Evolutionary conservation across 1,139 yeast species (phyloP).

Genomic region (Kurtzmaniella quercitrusa): DNA sequence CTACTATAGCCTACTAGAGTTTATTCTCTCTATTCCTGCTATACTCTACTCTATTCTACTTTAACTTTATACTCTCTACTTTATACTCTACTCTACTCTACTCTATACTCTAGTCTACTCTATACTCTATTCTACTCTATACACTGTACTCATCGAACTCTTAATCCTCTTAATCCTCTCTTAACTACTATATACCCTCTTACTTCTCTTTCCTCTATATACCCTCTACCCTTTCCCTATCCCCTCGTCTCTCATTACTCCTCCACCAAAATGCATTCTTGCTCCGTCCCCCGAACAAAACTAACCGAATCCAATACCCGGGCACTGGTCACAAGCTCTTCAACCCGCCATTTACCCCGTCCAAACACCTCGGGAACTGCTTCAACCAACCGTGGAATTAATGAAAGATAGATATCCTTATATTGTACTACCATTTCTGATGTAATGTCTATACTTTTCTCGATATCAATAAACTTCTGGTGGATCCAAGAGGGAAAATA

Average conservation of each 20-base stretch:
- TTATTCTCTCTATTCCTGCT: too few species aligned
- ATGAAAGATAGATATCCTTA: slow-evolving; percentile 47
- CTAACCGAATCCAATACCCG: slow-evolving; percentile 54
- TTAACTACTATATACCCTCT: neutral
- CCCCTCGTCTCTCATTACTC: too few species aligned
- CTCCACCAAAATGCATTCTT: slow-evolving; percentile 53
- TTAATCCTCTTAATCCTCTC: too few species aligned
- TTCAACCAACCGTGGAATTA: slow-evolving; percentile 49
- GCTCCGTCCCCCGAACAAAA: slow-evolving; percentile 56
- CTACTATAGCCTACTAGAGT: too few species aligned
- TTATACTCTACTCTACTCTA: too few species aligned
- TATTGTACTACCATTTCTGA: slow-evolving; percentile 53
- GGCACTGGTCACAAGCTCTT: slow-evolving; percentile 56
- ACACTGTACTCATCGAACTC: too few species aligned
- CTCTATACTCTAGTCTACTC: too few species aligned
- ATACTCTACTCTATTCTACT: too few species aligned
- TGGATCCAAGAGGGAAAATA: slow-evolving; percentile 52
- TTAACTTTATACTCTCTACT: too few species aligned
- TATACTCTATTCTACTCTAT: too few species aligned
- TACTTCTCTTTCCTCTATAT: neutral
- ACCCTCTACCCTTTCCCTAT: too few species aligned
- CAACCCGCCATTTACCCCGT: slow-evolving; percentile 61
- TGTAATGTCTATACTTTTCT: slow-evolving; percentile 32
- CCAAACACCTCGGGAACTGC: slow-evolving; percentile 61
- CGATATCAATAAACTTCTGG: slow-evolving; percentile 38